Percentiles rank a stretch among this genome's conserved stretches.
Evolutionary conservation across 2,329 filamentous ascomycete genomes (phyloP).

Genomic region (Raffaelea ambrosiae): DNA sequence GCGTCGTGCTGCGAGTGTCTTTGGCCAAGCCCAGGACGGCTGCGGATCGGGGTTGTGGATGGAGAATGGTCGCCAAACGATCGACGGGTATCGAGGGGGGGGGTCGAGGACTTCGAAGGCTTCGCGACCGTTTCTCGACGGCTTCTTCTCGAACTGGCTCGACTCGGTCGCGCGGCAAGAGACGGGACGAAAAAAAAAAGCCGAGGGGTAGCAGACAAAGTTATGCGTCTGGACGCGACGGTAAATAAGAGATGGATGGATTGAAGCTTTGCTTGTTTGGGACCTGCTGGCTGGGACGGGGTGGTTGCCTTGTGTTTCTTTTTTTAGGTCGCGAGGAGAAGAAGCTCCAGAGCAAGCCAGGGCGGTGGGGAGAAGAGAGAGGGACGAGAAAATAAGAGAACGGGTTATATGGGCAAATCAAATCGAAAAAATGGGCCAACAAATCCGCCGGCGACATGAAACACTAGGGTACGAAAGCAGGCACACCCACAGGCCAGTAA

Average conservation of each 20-base stretch:
- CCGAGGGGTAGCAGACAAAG: background rate
- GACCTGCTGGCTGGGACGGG: conserved; percentile 1
- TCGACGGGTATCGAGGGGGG: no score
- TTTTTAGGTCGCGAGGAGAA: conserved; percentile 12
- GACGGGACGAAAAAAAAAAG: background rate
- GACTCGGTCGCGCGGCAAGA: background rate
- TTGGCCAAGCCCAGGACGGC: no score
- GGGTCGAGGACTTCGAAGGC: no score
- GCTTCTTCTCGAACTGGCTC: background rate
- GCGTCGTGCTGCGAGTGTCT: no score
- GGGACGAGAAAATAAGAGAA: background rate
- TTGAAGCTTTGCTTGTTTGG: conserved; percentile 2
- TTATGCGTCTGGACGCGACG: background rate
- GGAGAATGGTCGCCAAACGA: no score
- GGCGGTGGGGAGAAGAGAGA: conserved; percentile 3
- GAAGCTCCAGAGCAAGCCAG: background rate
- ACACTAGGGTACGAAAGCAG: background rate
- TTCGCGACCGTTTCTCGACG: no score
- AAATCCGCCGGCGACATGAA: conserved; percentile 3
- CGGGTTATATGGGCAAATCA: background rate
- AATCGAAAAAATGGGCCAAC: background rate
- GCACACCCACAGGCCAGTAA: no score
- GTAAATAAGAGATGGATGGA: background rate
- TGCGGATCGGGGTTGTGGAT: no score
- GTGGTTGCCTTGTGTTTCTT: conserved; percentile 10